phyloP scores from a whole-genome alignment of 2,329 filamentous ascomycete species.

The Cercospora zeae-maydis region DNA sequence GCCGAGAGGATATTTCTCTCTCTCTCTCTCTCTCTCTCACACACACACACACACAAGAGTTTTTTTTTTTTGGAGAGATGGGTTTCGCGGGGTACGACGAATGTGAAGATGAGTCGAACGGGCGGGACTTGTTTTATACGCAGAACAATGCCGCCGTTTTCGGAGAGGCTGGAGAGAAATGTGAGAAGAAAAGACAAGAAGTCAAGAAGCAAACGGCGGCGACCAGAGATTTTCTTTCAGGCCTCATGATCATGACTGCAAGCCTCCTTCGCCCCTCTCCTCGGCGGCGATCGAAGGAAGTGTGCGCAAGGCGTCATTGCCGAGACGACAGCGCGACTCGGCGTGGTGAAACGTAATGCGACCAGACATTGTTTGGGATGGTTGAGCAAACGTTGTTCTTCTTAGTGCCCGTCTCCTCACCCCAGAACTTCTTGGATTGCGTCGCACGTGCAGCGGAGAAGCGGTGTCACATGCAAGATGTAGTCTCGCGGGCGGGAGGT shows the following conservation, averaged over 20 bases:
- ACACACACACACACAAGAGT: background rate
- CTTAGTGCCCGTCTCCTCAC: background rate
- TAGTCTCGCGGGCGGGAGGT: background rate
- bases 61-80: background rate
- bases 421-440: background rate
- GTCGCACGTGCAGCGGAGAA: background rate
- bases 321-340: background rate
- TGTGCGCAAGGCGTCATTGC: background rate
- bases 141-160: background rate
- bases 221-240: background rate
- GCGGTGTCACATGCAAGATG: slow-evolving; percentile 8
- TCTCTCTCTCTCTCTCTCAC: too few species aligned
- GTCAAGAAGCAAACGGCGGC: background rate
- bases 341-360: background rate
- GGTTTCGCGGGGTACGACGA: background rate
- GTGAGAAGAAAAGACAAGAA: background rate
- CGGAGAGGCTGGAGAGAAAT: background rate
- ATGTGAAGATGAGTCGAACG: background rate
- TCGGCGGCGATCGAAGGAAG: background rate
- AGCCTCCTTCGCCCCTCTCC: background rate
- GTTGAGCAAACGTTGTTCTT: background rate
- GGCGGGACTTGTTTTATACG: background rate
- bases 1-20: background rate
- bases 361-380: background rate
- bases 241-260: background rate